Evolutionary conservation across 176 grass and related monocot species (phyloP).

Genomic region (Musa schizocarpa): DNA sequence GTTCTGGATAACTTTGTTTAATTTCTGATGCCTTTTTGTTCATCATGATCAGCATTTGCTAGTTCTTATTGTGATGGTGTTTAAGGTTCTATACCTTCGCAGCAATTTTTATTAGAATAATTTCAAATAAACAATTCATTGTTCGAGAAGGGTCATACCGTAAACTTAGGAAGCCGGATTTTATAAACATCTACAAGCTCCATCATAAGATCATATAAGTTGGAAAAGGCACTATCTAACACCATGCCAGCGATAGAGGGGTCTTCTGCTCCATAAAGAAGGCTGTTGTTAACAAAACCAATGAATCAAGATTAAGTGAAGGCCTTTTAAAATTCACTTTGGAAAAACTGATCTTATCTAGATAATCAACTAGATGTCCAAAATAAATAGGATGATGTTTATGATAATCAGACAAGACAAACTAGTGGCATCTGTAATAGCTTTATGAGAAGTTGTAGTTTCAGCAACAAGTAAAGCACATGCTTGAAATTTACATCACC

Average conservation of each 20-base stretch:
- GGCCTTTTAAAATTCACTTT: not conserved
- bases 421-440: not conserved
- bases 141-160: conserved; percentile 28
- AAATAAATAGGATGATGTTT: not conserved
- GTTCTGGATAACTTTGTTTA: too few species aligned
- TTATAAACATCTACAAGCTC: conserved; percentile 97
- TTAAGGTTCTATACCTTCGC: too few species aligned
- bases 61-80: too few species aligned
- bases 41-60: too few species aligned
- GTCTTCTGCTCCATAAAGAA: conserved; percentile 98
- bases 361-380: not conserved
- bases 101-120: not conserved
- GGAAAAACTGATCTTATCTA: not conserved
- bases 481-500: not conserved
- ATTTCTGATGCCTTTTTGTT: too few species aligned
- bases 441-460: not conserved
- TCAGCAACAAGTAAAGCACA: not conserved
- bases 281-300: conserved; percentile 22
- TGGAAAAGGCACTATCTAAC: conserved; percentile 92
- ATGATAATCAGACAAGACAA: not conserved
- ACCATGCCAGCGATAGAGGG: conserved; percentile 84
- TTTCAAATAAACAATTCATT: not conserved
- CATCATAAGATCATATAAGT: conserved; percentile 93
- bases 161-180: conserved; percentile 93
- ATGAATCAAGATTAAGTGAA: not conserved